phyloP scores from a whole-genome alignment of 306 rosid genomes.

The Lathyrus tuberosus region DNA sequence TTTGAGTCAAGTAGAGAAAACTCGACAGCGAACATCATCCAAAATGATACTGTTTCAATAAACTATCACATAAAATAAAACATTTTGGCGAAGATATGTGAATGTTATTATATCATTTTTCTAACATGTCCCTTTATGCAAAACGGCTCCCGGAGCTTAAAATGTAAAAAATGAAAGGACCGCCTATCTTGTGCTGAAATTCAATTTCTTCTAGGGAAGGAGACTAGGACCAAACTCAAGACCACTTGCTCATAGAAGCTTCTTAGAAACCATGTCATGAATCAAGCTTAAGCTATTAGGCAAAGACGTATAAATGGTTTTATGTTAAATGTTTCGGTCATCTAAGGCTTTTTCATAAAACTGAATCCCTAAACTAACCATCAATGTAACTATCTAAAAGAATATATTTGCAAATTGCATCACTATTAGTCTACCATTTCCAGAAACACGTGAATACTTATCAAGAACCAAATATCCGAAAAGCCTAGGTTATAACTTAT shows the following conservation, averaged over 20 bases:
- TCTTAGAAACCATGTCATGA: not conserved
- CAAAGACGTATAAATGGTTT: not conserved
- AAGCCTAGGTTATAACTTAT: not conserved
- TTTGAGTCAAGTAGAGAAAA: conserved; percentile 4
- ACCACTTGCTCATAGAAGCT: not conserved
- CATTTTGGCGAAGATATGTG: not conserved
- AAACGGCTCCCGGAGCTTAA: not conserved
- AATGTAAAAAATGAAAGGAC: not conserved
- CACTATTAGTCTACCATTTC: too few species aligned
- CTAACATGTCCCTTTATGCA: not conserved
- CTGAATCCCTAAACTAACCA: not conserved
- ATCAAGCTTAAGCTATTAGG: not conserved
- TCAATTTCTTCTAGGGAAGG: not conserved
- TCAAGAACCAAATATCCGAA: conserved; percentile 1
- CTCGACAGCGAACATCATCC: conserved; percentile 8
- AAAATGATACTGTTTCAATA: not conserved
- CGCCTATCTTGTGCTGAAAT: not conserved
- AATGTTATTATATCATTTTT: not conserved
- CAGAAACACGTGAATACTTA: too few species aligned
- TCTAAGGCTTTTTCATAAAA: conserved; percentile 1
- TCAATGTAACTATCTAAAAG: not conserved
- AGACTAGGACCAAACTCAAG: not conserved
- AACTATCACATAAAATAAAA: not conserved
- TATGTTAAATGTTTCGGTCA: not conserved
- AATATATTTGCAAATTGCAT: conserved; percentile 3